A percentile compares a stretch with the other conserved stretches of the same genome.
These are phyloP conservation scores for Juglanconis sp. DNA, from an alignment of 2,329 filamentous ascomycete genomes.

Conservation along the genomic window DNA sequence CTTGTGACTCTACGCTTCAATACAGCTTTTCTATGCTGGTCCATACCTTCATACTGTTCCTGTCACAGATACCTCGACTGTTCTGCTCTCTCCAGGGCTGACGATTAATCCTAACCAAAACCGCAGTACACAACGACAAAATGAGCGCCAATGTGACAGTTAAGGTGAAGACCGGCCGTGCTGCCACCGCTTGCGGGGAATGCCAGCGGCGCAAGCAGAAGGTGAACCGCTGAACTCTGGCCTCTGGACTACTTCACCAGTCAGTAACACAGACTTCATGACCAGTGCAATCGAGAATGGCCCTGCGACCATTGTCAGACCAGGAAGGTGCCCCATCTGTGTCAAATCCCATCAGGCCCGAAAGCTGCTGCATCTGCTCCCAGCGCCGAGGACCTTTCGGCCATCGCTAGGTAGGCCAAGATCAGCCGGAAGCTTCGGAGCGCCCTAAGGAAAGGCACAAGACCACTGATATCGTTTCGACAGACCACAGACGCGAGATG, in stretches of 20 bases:
- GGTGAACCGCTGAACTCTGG: slow-evolving; percentile 21
- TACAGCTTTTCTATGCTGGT: too few species aligned
- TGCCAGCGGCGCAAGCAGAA: slow-evolving; percentile 50
- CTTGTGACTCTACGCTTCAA: too few species aligned
- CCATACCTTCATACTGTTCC: too few species aligned
- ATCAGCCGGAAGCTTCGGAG: not conserved
- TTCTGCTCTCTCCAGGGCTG: too few species aligned
- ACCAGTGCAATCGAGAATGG: slow-evolving; percentile 43
- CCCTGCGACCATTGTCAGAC: slow-evolving; percentile 47
- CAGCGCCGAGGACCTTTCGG: not conserved
- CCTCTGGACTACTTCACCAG: not conserved
- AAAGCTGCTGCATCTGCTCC: slow-evolving; percentile 24
- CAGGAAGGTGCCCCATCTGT: slow-evolving; percentile 44
- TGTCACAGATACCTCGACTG: too few species aligned
- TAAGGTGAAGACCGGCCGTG: not conserved
- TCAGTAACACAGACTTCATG: too few species aligned
- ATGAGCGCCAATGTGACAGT: not conserved
- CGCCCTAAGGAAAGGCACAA: not conserved
- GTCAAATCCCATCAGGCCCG: slow-evolving; percentile 33
- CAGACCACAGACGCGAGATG: slow-evolving; percentile 19
- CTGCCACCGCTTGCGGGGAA: slow-evolving; percentile 37
- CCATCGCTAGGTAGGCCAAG: not conserved
- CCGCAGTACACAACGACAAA: not conserved
- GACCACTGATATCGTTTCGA: not conserved
- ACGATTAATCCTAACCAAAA: too few species aligned